Percentiles rank a stretch among this genome's conserved stretches.
Conservation (phyloP, 495 filamentous ascomycete species). For the Parmelia sp. region DNA sequence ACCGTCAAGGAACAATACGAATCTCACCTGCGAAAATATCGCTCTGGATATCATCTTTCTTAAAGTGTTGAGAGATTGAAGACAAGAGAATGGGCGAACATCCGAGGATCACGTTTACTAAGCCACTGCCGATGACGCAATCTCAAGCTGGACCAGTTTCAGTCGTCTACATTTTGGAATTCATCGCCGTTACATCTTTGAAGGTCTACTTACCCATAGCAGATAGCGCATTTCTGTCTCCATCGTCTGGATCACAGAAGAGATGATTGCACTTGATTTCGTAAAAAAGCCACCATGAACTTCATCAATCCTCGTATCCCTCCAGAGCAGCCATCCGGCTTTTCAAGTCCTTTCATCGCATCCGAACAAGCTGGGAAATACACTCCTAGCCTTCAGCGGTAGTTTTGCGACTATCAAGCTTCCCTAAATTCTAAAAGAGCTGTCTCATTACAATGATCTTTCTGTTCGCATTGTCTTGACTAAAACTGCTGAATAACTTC, state of each 20-base stretch:
- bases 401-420: slow-evolving; percentile 89
- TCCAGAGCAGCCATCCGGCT: background rate
- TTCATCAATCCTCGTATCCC: background rate
- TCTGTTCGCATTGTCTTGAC: slow-evolving; percentile 78
- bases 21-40: slow-evolving; percentile 33
- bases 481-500: slow-evolving; percentile 59
- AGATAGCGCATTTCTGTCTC: background rate
- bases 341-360: slow-evolving; percentile 27
- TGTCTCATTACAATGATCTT: slow-evolving; percentile 52
- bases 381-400: slow-evolving; percentile 71
- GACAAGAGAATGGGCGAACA: background rate
- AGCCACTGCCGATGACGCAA: slow-evolving; percentile 13
- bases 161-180: too few species aligned
- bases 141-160: background rate
- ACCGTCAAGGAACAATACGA: background rate
- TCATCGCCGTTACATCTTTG: background rate
- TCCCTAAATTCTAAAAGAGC: slow-evolving; percentile 57
- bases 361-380: slow-evolving; percentile 50
- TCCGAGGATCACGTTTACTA: background rate
- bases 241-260: background rate
- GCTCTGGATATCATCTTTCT: slow-evolving; percentile 40
- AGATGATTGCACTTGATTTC: background rate
- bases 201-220: background rate
- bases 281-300: slow-evolving; percentile 1
- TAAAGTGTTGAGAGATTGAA: background rate